Base-by-base conservation (phyloP, 306 rosid species). In the Castanea sativa region DNA sequence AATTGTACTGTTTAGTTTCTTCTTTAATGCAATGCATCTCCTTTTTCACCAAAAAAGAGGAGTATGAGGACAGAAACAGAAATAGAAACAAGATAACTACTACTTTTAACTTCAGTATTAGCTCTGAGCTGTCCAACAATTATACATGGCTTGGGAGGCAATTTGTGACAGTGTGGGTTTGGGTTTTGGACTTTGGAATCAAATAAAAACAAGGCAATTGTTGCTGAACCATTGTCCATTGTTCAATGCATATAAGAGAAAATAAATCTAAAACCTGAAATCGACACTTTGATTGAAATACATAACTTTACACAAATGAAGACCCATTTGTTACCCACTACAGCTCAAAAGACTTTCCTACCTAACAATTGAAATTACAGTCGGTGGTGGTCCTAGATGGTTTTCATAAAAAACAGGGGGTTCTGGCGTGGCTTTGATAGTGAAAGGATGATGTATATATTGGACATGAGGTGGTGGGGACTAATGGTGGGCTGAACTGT, bases 221-320 rank as follows among this genome's bases (percentile, higher is more conserved):
- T 59, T 23, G 65, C 23, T 8, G 27, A 59, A 59, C 65, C 29
- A 59, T 20, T 25, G 65, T 59, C 65, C 29, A 59, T 21, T 25
- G 65, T 59, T 12, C 32, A 59, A 11, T 59, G 32, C 6, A 59
- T 20, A 32, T 23, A 59, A 4, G 12, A 10, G 29, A 25, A 21
- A 13, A 23, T 20, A 58, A 23, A 20, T 21, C 23, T 10, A 21
- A 25, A 58, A 23, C 65, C 65, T 21, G 65, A 59, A 23, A 23
- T 59, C 30, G 30, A 27, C 11, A 4, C 13, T 23, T 21, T 11
- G 6, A 23, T n/a, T 8, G 29, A 2, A 2, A 20, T 9, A 58
- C 3, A 10, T 58, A 21, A 21, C 81, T 76, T 87, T 76, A 79
- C 86, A 76, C 65, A 51, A 20, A 79, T 69, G 69, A 67, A 30